A percentile compares a stretch with the other conserved stretches of the same genome.
Conservation (phyloP, 768 basidiomycete genomes). For the Termitomyces sp. region DNA sequence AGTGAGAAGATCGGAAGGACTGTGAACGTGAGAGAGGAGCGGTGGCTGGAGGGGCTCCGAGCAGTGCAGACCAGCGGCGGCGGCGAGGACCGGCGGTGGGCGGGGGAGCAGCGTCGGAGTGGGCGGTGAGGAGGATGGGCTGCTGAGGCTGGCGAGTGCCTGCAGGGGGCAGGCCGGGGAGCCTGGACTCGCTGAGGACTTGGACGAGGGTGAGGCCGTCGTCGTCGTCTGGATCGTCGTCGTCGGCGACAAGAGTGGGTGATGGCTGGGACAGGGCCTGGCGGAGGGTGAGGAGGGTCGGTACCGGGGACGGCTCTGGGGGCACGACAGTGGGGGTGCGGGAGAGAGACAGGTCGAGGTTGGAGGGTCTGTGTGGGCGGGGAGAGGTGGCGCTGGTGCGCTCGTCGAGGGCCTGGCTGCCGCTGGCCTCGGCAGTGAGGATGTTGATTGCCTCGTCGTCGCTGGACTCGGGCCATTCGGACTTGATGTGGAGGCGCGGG, state of each 20-base stretch:
- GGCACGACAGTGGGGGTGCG: constrained; percentile 29
- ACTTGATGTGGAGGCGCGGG: constrained; percentile 34
- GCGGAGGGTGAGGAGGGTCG: constrained; percentile 59
- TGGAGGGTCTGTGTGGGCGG: constrained; percentile 49
- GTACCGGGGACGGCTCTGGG: constrained; percentile 52
- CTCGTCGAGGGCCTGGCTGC: constrained; percentile 78
- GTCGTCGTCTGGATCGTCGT: constrained; percentile 58
- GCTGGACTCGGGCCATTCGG: constrained; percentile 74
- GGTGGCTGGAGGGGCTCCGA: constrained; percentile 20
- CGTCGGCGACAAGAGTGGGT: constrained; percentile 39
- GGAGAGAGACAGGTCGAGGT: constrained; percentile 54
- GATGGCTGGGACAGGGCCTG: constrained; percentile 47
- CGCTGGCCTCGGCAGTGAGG: constrained; percentile 75
- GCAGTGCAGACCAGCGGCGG: constrained; percentile 70
- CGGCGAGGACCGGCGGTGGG: constrained; percentile 29
- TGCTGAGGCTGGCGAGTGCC: constrained; percentile 63
- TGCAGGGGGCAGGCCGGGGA: constrained; percentile 67
- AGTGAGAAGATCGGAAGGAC: constrained; percentile 33
- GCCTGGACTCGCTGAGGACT: constrained; percentile 71
- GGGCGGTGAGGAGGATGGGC: constrained; percentile 52
- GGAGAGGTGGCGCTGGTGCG: constrained; percentile 58
- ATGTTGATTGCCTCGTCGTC: constrained; percentile 86
- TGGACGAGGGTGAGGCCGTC: constrained; percentile 71
- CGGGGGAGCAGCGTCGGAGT: constrained; percentile 14
- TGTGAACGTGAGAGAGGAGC: constrained; percentile 31